Evolutionary conservation across 2,329 filamentous ascomycete species (phyloP).

Genomic region (Sarocladium brachiariae): DNA sequence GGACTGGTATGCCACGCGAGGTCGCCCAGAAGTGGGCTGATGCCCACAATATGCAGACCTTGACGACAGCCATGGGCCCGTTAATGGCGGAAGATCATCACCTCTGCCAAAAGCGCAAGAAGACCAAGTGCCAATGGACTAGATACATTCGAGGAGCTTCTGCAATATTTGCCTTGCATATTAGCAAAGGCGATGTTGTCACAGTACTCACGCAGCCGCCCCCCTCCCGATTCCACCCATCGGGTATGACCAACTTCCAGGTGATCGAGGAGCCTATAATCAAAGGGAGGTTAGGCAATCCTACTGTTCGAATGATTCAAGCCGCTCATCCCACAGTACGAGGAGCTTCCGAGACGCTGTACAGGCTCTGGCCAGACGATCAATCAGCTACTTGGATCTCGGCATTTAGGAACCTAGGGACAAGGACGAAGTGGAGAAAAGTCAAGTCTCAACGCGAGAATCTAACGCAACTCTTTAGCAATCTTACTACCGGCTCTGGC

Average conservation of each 20-base stretch:
- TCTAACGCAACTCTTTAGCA: no score
- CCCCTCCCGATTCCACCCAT: conserved; percentile 13
- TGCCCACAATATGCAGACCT: conserved; percentile 11
- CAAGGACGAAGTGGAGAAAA: no score
- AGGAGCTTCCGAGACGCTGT: conserved; percentile 10
- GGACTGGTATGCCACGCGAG: conserved; percentile 15
- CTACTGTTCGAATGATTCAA: conserved; percentile 9
- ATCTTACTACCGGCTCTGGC: no score
- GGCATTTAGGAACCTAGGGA: no score
- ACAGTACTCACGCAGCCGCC: conserved; percentile 15
- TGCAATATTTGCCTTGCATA: conserved; percentile 14
- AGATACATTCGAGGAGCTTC: conserved; percentile 17
- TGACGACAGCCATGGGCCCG: conserved; percentile 15
- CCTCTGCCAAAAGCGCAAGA: neutral
- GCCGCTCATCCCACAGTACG: conserved; percentile 10
- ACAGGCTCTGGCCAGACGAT: conserved; percentile 16
- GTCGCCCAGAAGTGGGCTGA: conserved; percentile 16
- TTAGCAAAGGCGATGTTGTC: conserved; percentile 11
- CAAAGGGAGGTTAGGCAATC: conserved; percentile 10
- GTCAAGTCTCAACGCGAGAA: no score
- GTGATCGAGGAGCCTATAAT: conserved; percentile 15
- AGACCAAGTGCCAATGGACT: neutral
- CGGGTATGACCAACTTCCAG: conserved; percentile 13
- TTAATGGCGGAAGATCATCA: conserved; percentile 9
- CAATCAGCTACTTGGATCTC: no score